These are phyloP conservation scores for Rhodotorula sp. DNA, from an alignment of 1,284 basidiomycete genomes.

Conservation along the genomic window DNA sequence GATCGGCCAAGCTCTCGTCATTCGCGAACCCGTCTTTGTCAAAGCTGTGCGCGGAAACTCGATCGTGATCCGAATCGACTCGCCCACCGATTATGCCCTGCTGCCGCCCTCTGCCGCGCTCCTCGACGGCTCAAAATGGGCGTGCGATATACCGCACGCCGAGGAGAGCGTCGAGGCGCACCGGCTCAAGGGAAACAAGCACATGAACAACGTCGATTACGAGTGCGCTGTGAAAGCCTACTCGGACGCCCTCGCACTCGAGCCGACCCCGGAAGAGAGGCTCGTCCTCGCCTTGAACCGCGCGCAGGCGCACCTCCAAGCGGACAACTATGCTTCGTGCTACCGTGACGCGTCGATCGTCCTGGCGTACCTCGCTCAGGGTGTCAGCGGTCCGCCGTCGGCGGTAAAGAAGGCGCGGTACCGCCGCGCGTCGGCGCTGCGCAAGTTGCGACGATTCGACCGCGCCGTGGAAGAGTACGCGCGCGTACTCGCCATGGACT, in stretches of 20 bases:
- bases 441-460: background rate
- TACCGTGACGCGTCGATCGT: background rate
- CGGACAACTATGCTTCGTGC: constrained; percentile 1
- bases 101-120: constrained; percentile 6
- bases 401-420: background rate
- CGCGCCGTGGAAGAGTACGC: background rate
- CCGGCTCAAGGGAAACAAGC: constrained; percentile 13
- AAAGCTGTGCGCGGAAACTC: constrained; percentile 22
- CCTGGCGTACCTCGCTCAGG: background rate
- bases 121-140: constrained; percentile 5
- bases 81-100: constrained; percentile 17
- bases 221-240: constrained; percentile 8
- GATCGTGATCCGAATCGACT: constrained; percentile 46
- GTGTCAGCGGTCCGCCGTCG: background rate
- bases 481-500: background rate
- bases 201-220: background rate
- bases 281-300: constrained; percentile 22
- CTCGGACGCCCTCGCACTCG: background rate
- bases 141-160: background rate
- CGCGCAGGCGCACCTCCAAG: constrained; percentile 11
- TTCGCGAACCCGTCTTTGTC: constrained; percentile 47
- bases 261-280: background rate
- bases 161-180: background rate
- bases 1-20: constrained; percentile 46
- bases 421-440: constrained; percentile 8